phyloP scores from a whole-genome alignment of 1,284 basidiomycete genomes.

The Inonotus obliquus region DNA sequence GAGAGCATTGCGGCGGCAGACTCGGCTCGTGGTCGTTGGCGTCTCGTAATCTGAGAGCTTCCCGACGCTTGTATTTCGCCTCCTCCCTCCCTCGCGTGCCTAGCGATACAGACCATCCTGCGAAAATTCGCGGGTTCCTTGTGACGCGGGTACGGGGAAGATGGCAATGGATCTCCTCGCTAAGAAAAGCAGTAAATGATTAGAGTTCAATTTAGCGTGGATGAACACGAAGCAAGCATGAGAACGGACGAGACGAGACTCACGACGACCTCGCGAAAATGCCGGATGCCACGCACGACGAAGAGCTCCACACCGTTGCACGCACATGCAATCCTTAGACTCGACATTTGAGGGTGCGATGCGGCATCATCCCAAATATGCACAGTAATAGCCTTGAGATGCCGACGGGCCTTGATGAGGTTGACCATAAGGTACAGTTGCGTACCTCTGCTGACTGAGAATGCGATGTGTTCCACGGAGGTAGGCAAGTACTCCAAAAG shows the following conservation, averaged over 20 bases:
- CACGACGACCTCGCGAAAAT: constrained; percentile 45
- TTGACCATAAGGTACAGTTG: constrained; percentile 49
- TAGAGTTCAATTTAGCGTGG: constrained; percentile 3
- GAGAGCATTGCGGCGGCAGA: neutral
- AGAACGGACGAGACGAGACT: constrained; percentile 25
- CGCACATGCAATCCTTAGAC: constrained; percentile 53
- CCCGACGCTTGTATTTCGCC: neutral
- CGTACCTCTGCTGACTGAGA: constrained; percentile 53
- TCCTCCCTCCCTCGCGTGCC: neutral
- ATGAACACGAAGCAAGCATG: no score
- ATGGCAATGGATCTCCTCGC: constrained; percentile 32
- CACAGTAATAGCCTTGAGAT: constrained; percentile 41
- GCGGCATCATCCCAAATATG: constrained; percentile 44
- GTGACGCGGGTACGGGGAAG: constrained; percentile 22
- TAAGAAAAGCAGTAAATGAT: constrained; percentile 21
- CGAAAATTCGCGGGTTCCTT: constrained; percentile 13
- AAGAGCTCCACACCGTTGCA: constrained; percentile 45
- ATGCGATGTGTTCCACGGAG: constrained; percentile 47
- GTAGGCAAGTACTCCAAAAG: constrained; percentile 47
- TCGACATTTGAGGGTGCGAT: constrained; percentile 41
- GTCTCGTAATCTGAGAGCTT: neutral
- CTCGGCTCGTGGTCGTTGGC: neutral
- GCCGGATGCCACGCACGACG: constrained; percentile 40
- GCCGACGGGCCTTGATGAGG: constrained; percentile 36
- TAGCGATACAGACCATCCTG: constrained; percentile 12